Evolutionary conservation across 2,329 filamentous ascomycete species (phyloP).

Genomic region (Xylariaceae sp.): DNA sequence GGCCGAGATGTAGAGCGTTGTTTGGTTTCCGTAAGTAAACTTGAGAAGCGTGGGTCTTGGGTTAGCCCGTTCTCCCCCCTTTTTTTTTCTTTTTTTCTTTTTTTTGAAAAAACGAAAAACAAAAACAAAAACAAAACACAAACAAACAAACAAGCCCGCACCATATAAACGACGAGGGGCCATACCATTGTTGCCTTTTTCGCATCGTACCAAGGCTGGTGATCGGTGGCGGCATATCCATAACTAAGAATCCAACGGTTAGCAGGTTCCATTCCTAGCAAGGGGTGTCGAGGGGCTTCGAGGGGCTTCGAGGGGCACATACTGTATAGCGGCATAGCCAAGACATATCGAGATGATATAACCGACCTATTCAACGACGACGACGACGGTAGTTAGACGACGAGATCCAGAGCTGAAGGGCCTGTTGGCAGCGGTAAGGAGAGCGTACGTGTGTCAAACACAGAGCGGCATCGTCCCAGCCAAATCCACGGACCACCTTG

Average conservation of each 20-base stretch:
- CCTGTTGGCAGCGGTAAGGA: neutral
- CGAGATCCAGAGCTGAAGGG: neutral
- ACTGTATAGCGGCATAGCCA: slow-evolving; percentile 28
- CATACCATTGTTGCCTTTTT: slow-evolving; percentile 17
- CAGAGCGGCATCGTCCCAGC: slow-evolving; percentile 29
- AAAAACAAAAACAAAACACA: slow-evolving; percentile 1
- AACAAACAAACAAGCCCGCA: neutral
- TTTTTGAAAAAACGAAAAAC: too few species aligned
- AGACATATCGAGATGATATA: slow-evolving; percentile 27
- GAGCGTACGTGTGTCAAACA: slow-evolving; percentile 27
- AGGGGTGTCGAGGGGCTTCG: too few species aligned
- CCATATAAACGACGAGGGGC: neutral
- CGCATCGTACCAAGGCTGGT: slow-evolving; percentile 25
- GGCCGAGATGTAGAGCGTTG: slow-evolving; percentile 30
- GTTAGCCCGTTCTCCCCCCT: too few species aligned
- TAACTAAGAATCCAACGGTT: slow-evolving; percentile 16
- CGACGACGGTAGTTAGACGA: slow-evolving; percentile 10
- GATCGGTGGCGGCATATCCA: slow-evolving; percentile 27
- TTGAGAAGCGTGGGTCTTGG: slow-evolving; percentile 4
- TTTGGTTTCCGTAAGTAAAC: slow-evolving; percentile 31
- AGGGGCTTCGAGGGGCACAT: neutral
- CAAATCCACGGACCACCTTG: slow-evolving; percentile 27
- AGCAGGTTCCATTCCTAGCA: neutral
- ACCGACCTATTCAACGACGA: slow-evolving; percentile 18
- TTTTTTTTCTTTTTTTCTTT: neutral